phyloP scores from a whole-genome alignment of 768 basidiomycete species.

The Gloeopeniophorella convolvens region DNA sequence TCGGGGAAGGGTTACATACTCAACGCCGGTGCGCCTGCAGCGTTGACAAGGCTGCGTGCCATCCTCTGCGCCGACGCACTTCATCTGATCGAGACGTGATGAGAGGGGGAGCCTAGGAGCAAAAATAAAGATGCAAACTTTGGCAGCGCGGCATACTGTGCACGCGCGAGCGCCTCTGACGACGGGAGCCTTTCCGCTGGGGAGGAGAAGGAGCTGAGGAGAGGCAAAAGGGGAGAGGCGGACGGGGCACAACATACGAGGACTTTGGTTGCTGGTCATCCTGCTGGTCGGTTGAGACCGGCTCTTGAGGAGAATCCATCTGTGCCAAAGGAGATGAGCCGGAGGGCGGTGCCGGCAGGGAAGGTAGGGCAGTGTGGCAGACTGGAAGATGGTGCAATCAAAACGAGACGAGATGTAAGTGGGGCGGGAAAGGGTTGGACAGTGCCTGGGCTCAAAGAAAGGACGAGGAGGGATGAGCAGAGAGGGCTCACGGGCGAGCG shows the following conservation, averaged over 20 bases:
- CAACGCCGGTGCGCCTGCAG: slow-evolving; percentile 73
- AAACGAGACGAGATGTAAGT: background rate
- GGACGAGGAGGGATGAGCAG: background rate
- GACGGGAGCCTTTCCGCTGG: slow-evolving; percentile 38
- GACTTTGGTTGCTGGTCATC: slow-evolving; percentile 19
- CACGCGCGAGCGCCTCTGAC: slow-evolving; percentile 58
- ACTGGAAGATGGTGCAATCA: background rate
- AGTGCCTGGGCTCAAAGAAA: background rate
- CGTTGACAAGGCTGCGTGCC: slow-evolving; percentile 77
- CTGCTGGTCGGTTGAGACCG: slow-evolving; percentile 4
- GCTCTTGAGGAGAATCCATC: slow-evolving; percentile 13
- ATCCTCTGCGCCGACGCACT: slow-evolving; percentile 86
- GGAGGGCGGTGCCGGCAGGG: slow-evolving; percentile 1
- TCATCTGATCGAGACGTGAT: slow-evolving; percentile 52
- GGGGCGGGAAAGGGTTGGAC: background rate
- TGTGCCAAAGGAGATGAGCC: background rate
- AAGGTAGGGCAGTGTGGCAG: background rate
- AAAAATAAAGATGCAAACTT: slow-evolving; percentile 39
- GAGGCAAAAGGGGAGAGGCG: background rate
- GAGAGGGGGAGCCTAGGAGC: slow-evolving; percentile 14
- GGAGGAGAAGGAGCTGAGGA: background rate
- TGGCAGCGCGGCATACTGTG: slow-evolving; percentile 79
- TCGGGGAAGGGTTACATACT: slow-evolving; percentile 24
- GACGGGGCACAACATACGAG: slow-evolving; percentile 1
- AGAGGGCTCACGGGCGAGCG: background rate